Evolutionary conservation across 2,329 filamentous ascomycete genomes (phyloP).

Genomic region (Aspergillus puulaauensis): DNA sequence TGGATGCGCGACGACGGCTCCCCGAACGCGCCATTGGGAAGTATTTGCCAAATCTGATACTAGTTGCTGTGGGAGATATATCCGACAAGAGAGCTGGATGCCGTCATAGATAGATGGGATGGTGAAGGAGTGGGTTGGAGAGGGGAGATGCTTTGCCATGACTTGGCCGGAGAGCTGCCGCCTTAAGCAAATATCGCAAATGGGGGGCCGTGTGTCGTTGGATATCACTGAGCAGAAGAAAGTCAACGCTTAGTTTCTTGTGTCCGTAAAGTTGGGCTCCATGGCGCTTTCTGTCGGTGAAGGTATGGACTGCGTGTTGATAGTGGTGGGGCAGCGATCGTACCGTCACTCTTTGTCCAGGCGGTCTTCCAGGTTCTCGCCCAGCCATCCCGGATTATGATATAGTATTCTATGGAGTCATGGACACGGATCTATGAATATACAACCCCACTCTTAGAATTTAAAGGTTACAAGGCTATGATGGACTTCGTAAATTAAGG

Average conservation of each 20-base stretch:
- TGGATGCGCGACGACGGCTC: conserved; percentile 78
- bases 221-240: not conserved
- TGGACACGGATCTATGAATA: too few relatives aligned
- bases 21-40: conserved; percentile 42
- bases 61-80: conserved; percentile 66
- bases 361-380: too few relatives aligned
- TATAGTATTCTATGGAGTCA: too few relatives aligned
- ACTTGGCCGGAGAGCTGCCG: not conserved
- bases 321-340: not conserved
- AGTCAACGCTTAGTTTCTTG: not conserved
- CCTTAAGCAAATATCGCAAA: not conserved
- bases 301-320: not conserved
- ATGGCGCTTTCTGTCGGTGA: not conserved
- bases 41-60: conserved; percentile 20
- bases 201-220: not conserved
- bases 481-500: too few relatives aligned
- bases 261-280: not conserved
- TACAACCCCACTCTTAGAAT: too few relatives aligned
- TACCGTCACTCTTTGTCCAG: too few relatives aligned
- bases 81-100: conserved; percentile 71
- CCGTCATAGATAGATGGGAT: conserved; percentile 84
- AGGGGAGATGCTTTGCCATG: conserved; percentile 35
- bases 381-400: too few relatives aligned
- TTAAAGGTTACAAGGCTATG: too few relatives aligned
- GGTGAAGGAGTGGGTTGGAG: conserved; percentile 59